A percentile compares a stretch with the other conserved stretches of the same genome.
Evolutionary conservation across 2,329 filamentous ascomycete genomes (phyloP).

Genomic region (Metarhizium anisopliae): DNA sequence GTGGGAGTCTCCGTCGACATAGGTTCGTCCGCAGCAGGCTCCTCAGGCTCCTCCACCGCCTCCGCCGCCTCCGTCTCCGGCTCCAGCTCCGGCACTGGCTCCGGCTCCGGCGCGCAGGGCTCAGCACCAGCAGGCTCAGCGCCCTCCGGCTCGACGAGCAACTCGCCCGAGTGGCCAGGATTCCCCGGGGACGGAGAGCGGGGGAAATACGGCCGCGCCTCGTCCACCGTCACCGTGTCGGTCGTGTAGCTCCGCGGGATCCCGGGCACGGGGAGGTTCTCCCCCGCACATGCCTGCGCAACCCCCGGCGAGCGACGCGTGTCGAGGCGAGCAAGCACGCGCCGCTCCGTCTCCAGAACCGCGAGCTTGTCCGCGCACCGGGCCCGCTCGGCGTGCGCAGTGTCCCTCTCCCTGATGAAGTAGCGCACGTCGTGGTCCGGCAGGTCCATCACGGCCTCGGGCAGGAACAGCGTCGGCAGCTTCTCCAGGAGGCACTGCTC

Average conservation of each 20-base stretch:
- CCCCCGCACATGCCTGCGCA: no score
- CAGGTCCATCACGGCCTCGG: slow-evolving; percentile 12
- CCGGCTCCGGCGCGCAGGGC: no score
- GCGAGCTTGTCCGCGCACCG: slow-evolving; percentile 2
- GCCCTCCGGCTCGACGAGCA: not conserved
- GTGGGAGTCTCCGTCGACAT: no score
- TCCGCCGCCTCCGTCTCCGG: not conserved
- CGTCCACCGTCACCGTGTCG: not conserved
- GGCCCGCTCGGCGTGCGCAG: slow-evolving; percentile 2
- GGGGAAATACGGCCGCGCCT: not conserved
- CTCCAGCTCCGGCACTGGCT: not conserved
- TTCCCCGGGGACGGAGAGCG: not conserved
- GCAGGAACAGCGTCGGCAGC: slow-evolving; percentile 12
- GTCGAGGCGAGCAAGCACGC: not conserved
- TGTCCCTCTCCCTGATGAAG: slow-evolving; percentile 1
- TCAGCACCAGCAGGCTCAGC: no score
- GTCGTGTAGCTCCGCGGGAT: not conserved
- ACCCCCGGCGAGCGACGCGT: not conserved
- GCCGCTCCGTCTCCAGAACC: not conserved
- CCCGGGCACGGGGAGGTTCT: not conserved
- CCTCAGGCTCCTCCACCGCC: no score
- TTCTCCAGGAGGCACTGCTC: slow-evolving; percentile 13
- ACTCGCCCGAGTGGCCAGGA: not conserved
- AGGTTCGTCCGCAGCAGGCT: no score
- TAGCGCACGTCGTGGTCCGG: slow-evolving; percentile 4